Conservation (phyloP, 164 flowering plant species). For the Tetracentron sinense region DNA sequence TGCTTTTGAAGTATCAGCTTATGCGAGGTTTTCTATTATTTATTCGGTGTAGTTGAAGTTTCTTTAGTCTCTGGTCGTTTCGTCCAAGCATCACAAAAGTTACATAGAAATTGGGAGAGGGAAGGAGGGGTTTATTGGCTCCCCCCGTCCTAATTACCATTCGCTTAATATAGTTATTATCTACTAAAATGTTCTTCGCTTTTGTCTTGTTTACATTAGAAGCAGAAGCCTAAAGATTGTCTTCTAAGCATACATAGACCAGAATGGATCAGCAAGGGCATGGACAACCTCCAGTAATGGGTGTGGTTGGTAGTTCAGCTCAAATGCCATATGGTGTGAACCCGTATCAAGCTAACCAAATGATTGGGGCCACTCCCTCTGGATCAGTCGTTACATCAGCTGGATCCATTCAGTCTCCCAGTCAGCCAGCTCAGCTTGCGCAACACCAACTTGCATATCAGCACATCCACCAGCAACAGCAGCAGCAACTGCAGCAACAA, state of each 20-base stretch:
- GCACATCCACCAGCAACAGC: slow-evolving; percentile 51
- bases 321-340: slow-evolving; percentile 27
- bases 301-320: slow-evolving; percentile 24
- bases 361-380: slow-evolving; percentile 28
- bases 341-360: slow-evolving; percentile 37
- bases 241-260: background rate
- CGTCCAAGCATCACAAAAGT: too few relatives aligned
- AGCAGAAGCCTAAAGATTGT: too few relatives aligned
- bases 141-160: too few relatives aligned
- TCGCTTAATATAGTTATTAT: too few relatives aligned
- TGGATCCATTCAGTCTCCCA: slow-evolving; percentile 25
- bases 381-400: slow-evolving; percentile 18
- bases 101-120: too few relatives aligned
- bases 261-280: slow-evolving; percentile 46
- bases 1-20: too few relatives aligned
- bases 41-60: too few relatives aligned
- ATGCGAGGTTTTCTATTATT: too few relatives aligned
- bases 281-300: slow-evolving; percentile 30
- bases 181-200: too few relatives aligned
- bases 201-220: too few relatives aligned
- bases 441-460: slow-evolving; percentile 48
- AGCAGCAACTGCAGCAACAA: slow-evolving; percentile 47
- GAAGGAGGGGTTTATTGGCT: too few relatives aligned
- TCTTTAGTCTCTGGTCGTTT: too few relatives aligned
- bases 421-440: slow-evolving; percentile 37